A percentile compares a stretch with the other conserved stretches of the same genome.
These are phyloP conservation scores for Apiospora phragmitis DNA, from an alignment of 2,329 filamentous ascomycete species.

Conservation along the genomic window DNA sequence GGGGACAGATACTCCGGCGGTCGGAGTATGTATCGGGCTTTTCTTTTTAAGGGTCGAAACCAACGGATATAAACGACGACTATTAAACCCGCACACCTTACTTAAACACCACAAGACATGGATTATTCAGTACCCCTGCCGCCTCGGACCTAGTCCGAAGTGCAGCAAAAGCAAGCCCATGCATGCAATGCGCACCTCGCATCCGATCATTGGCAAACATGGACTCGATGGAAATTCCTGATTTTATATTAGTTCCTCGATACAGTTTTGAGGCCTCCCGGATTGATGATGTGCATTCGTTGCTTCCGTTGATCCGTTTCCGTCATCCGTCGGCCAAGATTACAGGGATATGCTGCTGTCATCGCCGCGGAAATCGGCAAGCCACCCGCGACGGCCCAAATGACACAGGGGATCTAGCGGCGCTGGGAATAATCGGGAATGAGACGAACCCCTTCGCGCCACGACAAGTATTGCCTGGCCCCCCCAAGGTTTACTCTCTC, in stretches of 20 bases:
- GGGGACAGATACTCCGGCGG: not conserved
- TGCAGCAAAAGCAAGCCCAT: too few relatives aligned
- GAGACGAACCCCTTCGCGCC: not conserved
- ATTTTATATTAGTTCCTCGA: not conserved
- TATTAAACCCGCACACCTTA: not conserved
- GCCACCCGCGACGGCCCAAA: not conserved
- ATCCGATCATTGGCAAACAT: not conserved
- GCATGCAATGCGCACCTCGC: not conserved
- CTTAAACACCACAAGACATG: not conserved
- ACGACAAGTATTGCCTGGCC: not conserved
- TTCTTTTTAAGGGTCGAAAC: not conserved
- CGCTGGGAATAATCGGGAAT: constrained; percentile 18
- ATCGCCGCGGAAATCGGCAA: not conserved
- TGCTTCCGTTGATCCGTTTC: not conserved
- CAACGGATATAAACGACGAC: not conserved
- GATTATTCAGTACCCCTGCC: not conserved
- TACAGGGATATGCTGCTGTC: not conserved
- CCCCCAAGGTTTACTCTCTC: not conserved
- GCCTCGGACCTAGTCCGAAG: too few relatives aligned
- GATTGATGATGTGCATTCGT: not conserved
- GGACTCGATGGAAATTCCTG: not conserved
- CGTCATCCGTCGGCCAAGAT: not conserved
- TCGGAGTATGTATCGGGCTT: not conserved
- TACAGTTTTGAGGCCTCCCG: not conserved
- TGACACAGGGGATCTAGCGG: not conserved